Percentiles rank a stretch among this genome's conserved stretches.
These are phyloP conservation scores for Fagus crenata DNA, from an alignment of 306 rosid genomes.

Conservation along the genomic window DNA sequence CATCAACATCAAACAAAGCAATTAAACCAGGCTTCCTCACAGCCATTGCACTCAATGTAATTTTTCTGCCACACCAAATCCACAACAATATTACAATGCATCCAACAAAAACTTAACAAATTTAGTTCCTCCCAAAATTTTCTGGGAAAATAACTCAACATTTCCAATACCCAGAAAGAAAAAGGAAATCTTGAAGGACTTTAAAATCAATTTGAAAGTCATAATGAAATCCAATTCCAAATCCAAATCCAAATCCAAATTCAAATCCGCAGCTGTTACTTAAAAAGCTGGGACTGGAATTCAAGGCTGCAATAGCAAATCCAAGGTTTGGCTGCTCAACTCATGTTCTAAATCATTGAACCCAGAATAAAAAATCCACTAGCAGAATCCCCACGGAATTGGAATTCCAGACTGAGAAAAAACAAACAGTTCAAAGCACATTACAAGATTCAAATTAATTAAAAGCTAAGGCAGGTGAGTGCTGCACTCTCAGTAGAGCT, in stretches of 20 bases:
- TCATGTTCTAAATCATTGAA: too few species aligned
- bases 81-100: constrained; percentile 18
- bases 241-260: too few species aligned
- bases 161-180: background rate
- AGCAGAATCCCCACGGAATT: too few species aligned
- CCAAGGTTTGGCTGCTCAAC: too few species aligned
- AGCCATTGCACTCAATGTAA: constrained; percentile 45
- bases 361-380: too few species aligned
- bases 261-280: too few species aligned
- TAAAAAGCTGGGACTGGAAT: too few species aligned
- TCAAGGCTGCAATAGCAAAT: too few species aligned
- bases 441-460: background rate
- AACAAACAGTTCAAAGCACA: too few species aligned
- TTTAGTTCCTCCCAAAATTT: background rate
- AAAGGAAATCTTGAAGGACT: background rate
- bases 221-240: too few species aligned
- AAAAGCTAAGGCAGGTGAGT: background rate
- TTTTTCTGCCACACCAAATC: constrained; percentile 16
- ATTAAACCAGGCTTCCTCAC: constrained; percentile 64
- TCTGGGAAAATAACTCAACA: background rate
- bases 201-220: too few species aligned
- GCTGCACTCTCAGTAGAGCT: too few species aligned
- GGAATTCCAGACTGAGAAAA: background rate
- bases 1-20: constrained; percentile 98
- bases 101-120: background rate